phyloP scores from a whole-genome alignment of 768 basidiomycete species.

The Termitomyces sp. region DNA sequence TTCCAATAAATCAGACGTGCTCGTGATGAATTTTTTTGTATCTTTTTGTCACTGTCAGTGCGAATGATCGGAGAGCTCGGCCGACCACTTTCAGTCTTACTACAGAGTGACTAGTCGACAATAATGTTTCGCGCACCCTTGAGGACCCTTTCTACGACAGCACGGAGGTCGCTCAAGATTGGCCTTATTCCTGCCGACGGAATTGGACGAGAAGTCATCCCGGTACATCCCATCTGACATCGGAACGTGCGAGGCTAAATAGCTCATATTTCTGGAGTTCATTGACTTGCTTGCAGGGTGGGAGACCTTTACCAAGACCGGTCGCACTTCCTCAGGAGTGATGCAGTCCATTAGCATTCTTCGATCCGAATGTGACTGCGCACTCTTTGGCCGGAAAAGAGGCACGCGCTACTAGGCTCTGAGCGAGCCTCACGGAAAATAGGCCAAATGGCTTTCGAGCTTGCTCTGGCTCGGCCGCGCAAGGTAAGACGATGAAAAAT shows the following conservation, averaged over 20 bases:
- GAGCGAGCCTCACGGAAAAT: constrained; percentile 88
- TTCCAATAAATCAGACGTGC: too few relatives aligned
- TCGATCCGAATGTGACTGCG: constrained; percentile 82
- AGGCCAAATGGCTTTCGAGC: constrained; percentile 92
- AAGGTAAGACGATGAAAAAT: constrained; percentile 47
- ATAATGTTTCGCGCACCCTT: constrained; percentile 50
- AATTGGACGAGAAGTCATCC: constrained; percentile 84
- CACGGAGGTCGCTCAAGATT: constrained; percentile 66
- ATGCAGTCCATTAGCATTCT: constrained; percentile 25
- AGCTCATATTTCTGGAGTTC: constrained; percentile 48
- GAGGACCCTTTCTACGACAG: constrained; percentile 52
- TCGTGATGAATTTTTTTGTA: too few relatives aligned
- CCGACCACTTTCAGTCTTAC: background rate
- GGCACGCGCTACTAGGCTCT: constrained; percentile 88
- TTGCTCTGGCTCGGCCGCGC: constrained; percentile 73
- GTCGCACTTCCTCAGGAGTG: constrained; percentile 82
- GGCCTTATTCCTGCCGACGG: constrained; percentile 97
- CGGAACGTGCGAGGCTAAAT: background rate
- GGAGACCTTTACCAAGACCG: constrained; percentile 85
- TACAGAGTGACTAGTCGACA: background rate
- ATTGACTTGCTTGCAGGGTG: constrained; percentile 88
- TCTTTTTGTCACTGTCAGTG: too few relatives aligned
- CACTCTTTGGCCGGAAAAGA: constrained; percentile 93
- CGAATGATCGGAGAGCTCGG: constrained; percentile 1
- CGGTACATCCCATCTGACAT: constrained; percentile 27